Evolutionary conservation across 345 rosid genomes (phyloP).

Genomic region (Leavenworthia alabamica): DNA sequence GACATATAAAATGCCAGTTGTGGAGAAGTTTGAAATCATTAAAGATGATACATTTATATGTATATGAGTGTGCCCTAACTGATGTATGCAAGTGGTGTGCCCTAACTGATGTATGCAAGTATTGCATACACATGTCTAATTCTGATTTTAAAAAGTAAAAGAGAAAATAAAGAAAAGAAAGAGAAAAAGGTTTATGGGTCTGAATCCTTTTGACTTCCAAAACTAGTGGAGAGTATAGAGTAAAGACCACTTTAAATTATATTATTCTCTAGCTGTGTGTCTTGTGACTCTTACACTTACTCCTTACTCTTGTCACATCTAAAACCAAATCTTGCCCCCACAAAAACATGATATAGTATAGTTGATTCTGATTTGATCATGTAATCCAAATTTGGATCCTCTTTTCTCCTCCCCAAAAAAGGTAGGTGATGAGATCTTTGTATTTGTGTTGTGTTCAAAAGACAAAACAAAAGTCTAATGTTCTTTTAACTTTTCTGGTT

Average conservation of each 20-base stretch:
- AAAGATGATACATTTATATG: neutral
- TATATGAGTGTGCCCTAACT: slow-evolving; percentile 10
- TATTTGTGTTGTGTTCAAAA: slow-evolving; percentile 12
- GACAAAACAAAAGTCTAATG: neutral
- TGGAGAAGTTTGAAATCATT: slow-evolving; percentile 19
- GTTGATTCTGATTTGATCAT: slow-evolving; percentile 18
- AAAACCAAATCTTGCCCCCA: slow-evolving; percentile 23
- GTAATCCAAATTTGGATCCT: slow-evolving; percentile 6
- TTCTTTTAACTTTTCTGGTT: slow-evolving; percentile 8
- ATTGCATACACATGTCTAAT: slow-evolving; percentile 15
- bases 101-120: slow-evolving; percentile 17
- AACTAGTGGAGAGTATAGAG: slow-evolving; percentile 30
- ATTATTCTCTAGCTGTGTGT: slow-evolving; percentile 17
- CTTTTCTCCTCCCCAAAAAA: neutral
- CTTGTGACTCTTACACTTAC: slow-evolving; percentile 28
- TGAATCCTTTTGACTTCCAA: slow-evolving; percentile 33
- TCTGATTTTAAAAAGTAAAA: neutral
- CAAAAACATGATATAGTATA: slow-evolving; percentile 9
- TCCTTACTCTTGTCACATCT: slow-evolving; percentile 26
- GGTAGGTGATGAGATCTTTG: neutral
- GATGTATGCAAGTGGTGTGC: neutral
- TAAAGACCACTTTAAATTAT: slow-evolving; percentile 20
- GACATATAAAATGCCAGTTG: slow-evolving; percentile 18
- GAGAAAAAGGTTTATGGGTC: slow-evolving; percentile 11
- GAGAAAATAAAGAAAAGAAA: neutral